Evolutionary conservation across 768 basidiomycete genomes (phyloP).

Genomic region (Brasilioporus rufonigricans): DNA sequence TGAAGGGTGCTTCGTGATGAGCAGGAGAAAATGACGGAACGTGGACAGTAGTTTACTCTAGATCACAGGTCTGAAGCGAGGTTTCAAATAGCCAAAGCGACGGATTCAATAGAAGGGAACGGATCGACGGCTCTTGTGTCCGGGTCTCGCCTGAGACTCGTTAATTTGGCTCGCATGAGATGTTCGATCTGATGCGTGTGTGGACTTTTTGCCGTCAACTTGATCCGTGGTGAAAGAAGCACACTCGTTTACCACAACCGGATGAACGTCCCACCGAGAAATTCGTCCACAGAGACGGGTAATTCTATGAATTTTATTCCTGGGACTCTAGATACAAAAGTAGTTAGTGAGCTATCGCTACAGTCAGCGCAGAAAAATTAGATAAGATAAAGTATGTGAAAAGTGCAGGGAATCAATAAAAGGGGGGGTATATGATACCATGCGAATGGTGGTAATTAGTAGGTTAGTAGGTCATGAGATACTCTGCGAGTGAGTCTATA

Average conservation of each 20-base stretch:
- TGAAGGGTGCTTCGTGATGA: conserved; percentile 84
- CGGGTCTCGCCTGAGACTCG: background rate
- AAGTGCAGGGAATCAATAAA: background rate
- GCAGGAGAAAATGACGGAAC: conserved; percentile 48
- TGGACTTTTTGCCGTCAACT: background rate
- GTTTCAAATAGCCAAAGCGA: background rate
- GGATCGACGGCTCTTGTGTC: background rate
- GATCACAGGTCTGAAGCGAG: background rate
- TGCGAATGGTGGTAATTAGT: background rate
- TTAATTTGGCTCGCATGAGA: background rate
- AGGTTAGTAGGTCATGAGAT: background rate
- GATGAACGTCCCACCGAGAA: background rate
- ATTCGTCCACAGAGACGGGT: background rate
- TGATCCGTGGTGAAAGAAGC: background rate
- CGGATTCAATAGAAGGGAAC: background rate
- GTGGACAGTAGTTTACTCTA: background rate
- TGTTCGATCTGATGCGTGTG: background rate
- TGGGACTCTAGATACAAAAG: conserved; percentile 2
- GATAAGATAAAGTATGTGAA: background rate
- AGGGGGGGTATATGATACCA: background rate
- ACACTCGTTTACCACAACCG: background rate
- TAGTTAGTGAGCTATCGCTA: conserved; percentile 15
- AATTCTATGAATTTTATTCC: conserved; percentile 1
- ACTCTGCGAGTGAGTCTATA: background rate
- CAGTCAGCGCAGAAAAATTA: conserved; percentile 4